These are phyloP conservation scores for Fistulifera solaris DNA, from an alignment of 108 stramenopile genomes.

Conservation along the genomic window DNA sequence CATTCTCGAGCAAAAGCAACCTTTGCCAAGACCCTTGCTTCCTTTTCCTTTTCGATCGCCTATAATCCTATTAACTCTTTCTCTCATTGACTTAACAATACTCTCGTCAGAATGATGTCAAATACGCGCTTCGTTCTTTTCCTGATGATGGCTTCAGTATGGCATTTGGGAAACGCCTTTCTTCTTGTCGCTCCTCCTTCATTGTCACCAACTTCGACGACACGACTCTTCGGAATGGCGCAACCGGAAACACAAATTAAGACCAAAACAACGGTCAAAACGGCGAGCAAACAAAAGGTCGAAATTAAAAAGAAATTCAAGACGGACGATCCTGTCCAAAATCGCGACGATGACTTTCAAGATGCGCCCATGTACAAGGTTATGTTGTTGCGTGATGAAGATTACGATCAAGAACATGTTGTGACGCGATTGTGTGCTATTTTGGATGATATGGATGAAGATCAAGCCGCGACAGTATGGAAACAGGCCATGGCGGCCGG, in stretches of 20 bases:
- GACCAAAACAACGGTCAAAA: constrained; percentile 34
- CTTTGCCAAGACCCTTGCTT: no score
- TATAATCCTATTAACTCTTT: no score
- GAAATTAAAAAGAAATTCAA: constrained; percentile 31
- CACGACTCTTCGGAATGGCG: constrained; percentile 26
- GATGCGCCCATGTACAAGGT: constrained; percentile 88
- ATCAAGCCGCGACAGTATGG: constrained; percentile 51
- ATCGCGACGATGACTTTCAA: constrained; percentile 66
- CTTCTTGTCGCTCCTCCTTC: no score
- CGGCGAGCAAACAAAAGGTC: constrained; percentile 46
- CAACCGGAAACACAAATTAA: constrained; percentile 44
- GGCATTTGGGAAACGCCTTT: no score
- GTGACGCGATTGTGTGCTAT: constrained; percentile 63
- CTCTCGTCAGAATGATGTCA: no score
- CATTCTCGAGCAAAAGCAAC: no score
- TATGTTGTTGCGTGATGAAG: constrained; percentile 80
- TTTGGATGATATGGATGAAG: constrained; percentile 71
- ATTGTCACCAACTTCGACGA: no score
- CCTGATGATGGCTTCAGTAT: no score
- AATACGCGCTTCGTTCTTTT: no score
- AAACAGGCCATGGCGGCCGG: constrained; percentile 53
- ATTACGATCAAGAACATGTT: constrained; percentile 79
- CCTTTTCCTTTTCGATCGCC: no score
- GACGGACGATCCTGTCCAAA: constrained; percentile 38
- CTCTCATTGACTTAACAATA: no score